Conservation (phyloP, 2,329 filamentous ascomycete species). For the Botryotinia calthae region DNA sequence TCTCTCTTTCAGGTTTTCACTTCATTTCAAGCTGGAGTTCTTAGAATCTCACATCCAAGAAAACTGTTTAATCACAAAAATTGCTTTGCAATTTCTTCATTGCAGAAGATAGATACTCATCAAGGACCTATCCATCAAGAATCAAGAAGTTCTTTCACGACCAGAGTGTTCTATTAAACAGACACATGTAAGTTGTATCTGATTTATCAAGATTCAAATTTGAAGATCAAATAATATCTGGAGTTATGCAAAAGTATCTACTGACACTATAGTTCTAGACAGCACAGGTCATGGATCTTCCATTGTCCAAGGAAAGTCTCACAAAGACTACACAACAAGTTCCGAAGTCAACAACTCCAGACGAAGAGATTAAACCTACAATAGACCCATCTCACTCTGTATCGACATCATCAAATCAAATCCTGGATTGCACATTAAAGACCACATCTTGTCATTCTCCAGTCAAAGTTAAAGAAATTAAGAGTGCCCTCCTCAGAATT, state of each 20-base stretch:
- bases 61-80: too few species aligned
- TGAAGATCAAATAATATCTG: neutral
- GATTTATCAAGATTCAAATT: neutral
- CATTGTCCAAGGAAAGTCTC: neutral
- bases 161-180: neutral
- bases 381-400: neutral
- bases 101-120: neutral
- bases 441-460: neutral
- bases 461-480: neutral
- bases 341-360: neutral
- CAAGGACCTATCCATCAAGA: too few species aligned
- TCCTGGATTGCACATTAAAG: neutral
- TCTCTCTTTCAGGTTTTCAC: neutral
- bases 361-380: neutral
- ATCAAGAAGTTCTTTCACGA: neutral
- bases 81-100: neutral
- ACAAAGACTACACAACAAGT: neutral
- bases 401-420: neutral
- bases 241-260: neutral
- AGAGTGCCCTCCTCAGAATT: neutral
- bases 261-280: neutral
- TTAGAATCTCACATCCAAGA: rapidly evolving
- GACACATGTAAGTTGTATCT: neutral
- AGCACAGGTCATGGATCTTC: neutral
- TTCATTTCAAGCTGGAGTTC: neutral